These are phyloP conservation scores for Amphirosellinia nigrospora DNA, from an alignment of 495 filamentous ascomycete genomes.

Conservation along the genomic window DNA sequence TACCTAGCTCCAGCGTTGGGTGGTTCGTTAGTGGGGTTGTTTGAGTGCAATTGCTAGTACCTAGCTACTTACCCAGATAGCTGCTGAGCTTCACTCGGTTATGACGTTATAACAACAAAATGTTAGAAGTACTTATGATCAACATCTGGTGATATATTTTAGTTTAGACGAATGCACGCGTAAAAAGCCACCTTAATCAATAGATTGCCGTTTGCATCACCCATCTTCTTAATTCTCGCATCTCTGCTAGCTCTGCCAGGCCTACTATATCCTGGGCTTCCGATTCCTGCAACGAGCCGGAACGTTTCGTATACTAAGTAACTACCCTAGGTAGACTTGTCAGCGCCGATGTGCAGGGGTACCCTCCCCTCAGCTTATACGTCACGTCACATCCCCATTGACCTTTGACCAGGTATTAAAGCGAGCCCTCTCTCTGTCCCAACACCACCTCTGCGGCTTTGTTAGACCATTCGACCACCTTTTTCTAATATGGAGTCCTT, in stretches of 20 bases:
- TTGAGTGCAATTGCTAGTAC: not conserved
- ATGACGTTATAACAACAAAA: conserved; percentile 17
- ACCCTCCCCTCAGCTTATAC: conserved; percentile 20
- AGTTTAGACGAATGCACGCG: not conserved
- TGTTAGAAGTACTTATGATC: not conserved
- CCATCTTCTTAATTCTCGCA: not conserved
- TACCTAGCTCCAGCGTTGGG: not conserved
- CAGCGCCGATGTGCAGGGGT: conserved; percentile 17
- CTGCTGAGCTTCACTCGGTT: conserved; percentile 2
- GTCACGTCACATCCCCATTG: conserved; percentile 22
- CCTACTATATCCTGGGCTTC: not conserved
- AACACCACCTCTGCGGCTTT: not conserved
- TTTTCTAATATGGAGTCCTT: conserved; percentile 48
- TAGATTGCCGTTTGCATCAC: not conserved
- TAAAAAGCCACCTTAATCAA: not conserved
- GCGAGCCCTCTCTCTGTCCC: not conserved
- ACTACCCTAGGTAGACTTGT: not conserved
- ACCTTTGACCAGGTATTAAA: not conserved
- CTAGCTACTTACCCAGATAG: not conserved
- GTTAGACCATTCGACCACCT: not conserved
- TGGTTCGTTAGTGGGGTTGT: not conserved
- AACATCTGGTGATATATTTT: not conserved
- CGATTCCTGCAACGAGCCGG: conserved; percentile 7
- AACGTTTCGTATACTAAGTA: not conserved
- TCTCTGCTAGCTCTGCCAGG: not conserved